phyloP scores from a whole-genome alignment of 768 basidiomycete genomes.

The Paxillus rubicundulus region DNA sequence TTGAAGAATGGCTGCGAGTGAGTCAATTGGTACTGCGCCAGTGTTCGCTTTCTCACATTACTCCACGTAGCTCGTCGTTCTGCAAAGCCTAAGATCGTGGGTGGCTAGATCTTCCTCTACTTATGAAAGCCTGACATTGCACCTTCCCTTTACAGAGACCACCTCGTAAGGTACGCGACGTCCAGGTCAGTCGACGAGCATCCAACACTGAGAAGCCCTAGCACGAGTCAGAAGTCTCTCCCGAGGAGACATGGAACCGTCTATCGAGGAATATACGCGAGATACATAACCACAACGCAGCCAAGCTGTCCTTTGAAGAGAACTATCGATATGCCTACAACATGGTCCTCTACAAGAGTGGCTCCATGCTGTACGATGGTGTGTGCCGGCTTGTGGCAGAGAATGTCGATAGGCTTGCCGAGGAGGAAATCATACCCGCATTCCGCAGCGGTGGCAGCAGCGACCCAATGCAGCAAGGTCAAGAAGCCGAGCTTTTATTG shows the following conservation, averaged over 20 bases:
- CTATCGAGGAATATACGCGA: conserved; percentile 85
- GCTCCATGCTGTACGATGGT: conserved; percentile 83
- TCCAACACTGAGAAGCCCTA: conserved; percentile 27
- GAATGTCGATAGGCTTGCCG: conserved; percentile 79
- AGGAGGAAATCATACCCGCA: conserved; percentile 70
- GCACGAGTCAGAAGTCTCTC: conserved; percentile 74
- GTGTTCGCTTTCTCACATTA: conserved; percentile 12
- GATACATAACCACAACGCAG: conserved; percentile 93
- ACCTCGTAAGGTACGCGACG: conserved; percentile 42
- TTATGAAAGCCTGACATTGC: conserved; percentile 18
- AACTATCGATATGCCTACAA: conserved; percentile 94
- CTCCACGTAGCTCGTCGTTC: conserved; percentile 25
- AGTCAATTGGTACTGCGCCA: conserved; percentile 3
- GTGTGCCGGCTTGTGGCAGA: conserved; percentile 74
- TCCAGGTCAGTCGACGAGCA: background rate
- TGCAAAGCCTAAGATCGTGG: conserved; percentile 42
- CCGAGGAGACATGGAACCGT: conserved; percentile 80
- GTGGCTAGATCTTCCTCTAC: conserved; percentile 27
- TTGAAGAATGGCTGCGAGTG: conserved; percentile 31
- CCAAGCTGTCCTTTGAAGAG: conserved; percentile 87
- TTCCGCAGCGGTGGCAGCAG: conserved; percentile 72
- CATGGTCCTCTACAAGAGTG: conserved; percentile 85
- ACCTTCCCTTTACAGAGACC: conserved; percentile 37
- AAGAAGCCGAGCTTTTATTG: conserved; percentile 82
- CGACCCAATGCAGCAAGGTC: conserved; percentile 72